Conservation (phyloP, 2,329 filamentous ascomycete species). For the Lomentospora prolificans region DNA sequence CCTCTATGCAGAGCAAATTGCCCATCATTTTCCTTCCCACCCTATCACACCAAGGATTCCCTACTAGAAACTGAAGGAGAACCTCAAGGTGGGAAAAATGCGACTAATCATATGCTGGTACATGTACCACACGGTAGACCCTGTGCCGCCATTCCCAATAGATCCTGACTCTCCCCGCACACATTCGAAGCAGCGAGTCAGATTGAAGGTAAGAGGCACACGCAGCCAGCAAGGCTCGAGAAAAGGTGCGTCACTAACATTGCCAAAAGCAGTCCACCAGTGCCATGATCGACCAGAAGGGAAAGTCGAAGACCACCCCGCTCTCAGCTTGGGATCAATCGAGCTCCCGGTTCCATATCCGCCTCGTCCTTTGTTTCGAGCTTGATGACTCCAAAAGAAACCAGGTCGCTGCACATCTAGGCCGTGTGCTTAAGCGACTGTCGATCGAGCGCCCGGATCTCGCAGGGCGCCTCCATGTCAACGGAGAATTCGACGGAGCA, state of each 20-base stretch:
- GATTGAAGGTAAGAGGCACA: background rate
- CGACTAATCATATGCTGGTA: background rate
- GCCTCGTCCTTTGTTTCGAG: slow-evolving; percentile 16
- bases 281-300: background rate
- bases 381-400: slow-evolving; percentile 11
- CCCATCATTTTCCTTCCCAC: background rate
- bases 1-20: background rate
- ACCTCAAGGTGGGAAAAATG: background rate
- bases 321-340: slow-evolving; percentile 14
- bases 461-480: slow-evolving; percentile 16
- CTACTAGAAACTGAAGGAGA: background rate
- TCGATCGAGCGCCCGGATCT: slow-evolving; percentile 17
- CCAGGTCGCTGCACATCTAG: slow-evolving; percentile 11
- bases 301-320: background rate
- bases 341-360: slow-evolving; percentile 12
- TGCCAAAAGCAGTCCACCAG: background rate
- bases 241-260: background rate
- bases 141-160: background rate
- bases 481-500: background rate
- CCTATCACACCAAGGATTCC: background rate
- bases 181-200: background rate
- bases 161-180: background rate
- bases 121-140: background rate
- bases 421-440: slow-evolving; percentile 13
- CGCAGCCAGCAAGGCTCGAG: background rate